Evolutionary conservation across 2,329 filamentous ascomycete genomes (phyloP).

Genomic region (Ilyonectria robusta): DNA sequence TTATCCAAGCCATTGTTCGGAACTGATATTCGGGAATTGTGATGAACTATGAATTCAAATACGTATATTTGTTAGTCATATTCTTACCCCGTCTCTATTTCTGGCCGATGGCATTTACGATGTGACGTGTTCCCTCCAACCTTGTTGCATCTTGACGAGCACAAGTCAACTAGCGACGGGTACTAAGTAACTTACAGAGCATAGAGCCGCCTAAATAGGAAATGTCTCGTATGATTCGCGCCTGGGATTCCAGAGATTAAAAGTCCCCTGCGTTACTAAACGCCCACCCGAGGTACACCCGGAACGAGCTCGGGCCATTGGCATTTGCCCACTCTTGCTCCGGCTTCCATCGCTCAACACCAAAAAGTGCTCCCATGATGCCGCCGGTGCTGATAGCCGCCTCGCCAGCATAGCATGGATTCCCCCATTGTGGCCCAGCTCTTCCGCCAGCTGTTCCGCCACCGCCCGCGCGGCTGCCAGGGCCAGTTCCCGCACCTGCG

Average conservation of each 20-base stretch:
- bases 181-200: not conserved
- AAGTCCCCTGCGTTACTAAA: conserved; percentile 16
- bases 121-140: no score
- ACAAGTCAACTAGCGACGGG: not conserved
- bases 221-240: conserved; percentile 35
- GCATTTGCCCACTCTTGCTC: not conserved
- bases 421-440: conserved; percentile 83
- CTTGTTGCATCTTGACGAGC: no score
- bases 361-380: conserved; percentile 24
- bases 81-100: no score
- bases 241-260: conserved; percentile 18
- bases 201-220: conserved; percentile 30
- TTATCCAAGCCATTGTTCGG: no score
- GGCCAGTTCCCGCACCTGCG: conserved; percentile 43
- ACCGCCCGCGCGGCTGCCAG: conserved; percentile 60
- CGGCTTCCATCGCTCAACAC: conserved; percentile 25
- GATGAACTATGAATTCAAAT: no score
- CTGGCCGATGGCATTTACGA: no score
- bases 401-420: conserved; percentile 73
- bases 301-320: conserved; percentile 32
- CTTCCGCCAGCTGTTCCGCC: conserved; percentile 88
- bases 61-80: no score
- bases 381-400: conserved; percentile 21
- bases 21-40: no score
- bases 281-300: conserved; percentile 43